Base-by-base conservation (phyloP, 2,329 filamentous ascomycete species). In the Ceratocystis cubensis region DNA sequence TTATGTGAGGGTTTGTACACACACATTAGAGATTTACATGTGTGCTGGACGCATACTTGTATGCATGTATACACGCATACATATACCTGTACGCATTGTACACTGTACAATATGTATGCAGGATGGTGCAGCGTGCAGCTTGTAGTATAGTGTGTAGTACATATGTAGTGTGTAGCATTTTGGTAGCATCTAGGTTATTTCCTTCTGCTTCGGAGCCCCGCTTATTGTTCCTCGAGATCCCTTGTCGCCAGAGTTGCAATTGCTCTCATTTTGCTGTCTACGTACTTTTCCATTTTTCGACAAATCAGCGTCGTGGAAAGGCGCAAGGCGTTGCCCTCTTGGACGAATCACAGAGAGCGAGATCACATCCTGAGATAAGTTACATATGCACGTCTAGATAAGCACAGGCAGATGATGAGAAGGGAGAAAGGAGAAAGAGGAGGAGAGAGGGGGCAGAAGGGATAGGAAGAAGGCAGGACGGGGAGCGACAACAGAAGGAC, bases 161-260 rank as follows among this genome's bases (percentile, higher is more conserved):
- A 50, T 50, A 50, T 25, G 20, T 22, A 20, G 17, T 22, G 17
- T 50, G 46, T n/a, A 37, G 7, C 8, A 10, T 37, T 41, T 53
- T 10, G 48, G n/a, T 53, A 13, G n/a, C 48, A 53, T 53, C n/a
- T 59, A 37, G 56, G 56, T 59, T 59, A 7, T 59, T 59, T 30
- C 56, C 56, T 59, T 59, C 28, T 59, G 28, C 28, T 33, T 59
- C 28, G 8, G 15, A 59, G 56, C 25, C 56, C 56, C 56, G 56
- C 56, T 59, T 59, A 59, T 59, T 59, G 56, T 59, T 59, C 56
- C 56, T 59, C 56, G 56, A 33, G 17, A 59, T 59, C 56, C 37
- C 56, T 59, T 59, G 17, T 59, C 13, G 56, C 33, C 6, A 7
- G 22, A 59, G 41, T 63, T 46, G 61, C 41, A 63, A 20, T 48